These are phyloP conservation scores for Ottelia alismoides DNA, from an alignment of 106 monocot species.

Conservation along the genomic window DNA sequence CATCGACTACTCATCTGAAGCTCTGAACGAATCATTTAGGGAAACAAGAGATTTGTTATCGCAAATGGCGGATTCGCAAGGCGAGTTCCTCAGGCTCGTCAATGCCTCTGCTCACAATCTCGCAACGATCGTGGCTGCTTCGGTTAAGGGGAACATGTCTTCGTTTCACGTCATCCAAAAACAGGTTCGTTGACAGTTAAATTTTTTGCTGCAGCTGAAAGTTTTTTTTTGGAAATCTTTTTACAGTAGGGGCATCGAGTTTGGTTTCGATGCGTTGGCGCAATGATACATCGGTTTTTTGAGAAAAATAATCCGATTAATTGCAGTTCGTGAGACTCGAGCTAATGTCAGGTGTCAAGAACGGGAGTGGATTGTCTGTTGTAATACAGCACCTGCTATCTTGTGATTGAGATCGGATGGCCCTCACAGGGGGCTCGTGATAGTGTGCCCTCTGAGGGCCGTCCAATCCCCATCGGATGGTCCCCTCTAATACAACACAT, in stretches of 20 bases:
- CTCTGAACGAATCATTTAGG: too few relatives aligned
- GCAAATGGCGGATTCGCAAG: too few relatives aligned
- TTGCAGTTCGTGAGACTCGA: background rate
- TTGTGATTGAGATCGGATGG: too few relatives aligned
- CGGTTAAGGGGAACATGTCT: background rate
- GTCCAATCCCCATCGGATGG: background rate
- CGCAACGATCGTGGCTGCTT: background rate
- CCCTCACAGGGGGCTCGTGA: too few relatives aligned
- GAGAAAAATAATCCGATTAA: background rate
- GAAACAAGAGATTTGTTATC: too few relatives aligned
- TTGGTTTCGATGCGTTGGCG: background rate
- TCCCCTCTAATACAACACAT: background rate
- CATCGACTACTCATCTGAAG: too few relatives aligned
- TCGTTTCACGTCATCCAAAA: background rate
- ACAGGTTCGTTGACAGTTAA: background rate
- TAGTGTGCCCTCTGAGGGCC: too few relatives aligned
- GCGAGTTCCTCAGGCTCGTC: too few relatives aligned
- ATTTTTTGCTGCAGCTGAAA: too few relatives aligned
- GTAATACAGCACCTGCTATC: too few relatives aligned
- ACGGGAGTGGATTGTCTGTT: too few relatives aligned
- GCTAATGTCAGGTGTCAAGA: too few relatives aligned
- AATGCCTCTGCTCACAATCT: background rate
- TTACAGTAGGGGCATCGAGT: background rate
- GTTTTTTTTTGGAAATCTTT: background rate
- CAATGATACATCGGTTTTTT: background rate